phyloP scores from a whole-genome alignment of 768 basidiomycete species.

The Leccinum longicurvipes region DNA sequence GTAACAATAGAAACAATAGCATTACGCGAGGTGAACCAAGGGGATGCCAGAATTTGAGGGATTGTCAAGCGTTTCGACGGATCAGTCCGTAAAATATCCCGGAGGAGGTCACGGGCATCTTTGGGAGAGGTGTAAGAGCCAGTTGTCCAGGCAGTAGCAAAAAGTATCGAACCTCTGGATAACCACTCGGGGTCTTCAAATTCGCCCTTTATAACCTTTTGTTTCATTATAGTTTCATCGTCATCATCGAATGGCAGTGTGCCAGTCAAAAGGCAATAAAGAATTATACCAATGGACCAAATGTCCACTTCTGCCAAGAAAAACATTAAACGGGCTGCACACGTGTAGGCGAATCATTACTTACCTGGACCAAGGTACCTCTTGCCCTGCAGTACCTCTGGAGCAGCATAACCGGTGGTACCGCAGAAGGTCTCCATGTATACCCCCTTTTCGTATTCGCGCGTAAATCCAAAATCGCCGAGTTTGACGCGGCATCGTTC shows the following conservation, averaged over 20 bases:
- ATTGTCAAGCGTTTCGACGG: slow-evolving; percentile 73
- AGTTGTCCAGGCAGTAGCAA: neutral
- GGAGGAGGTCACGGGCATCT: slow-evolving; percentile 88
- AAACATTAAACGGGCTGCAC: slow-evolving; percentile 8
- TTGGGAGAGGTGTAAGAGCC: slow-evolving; percentile 10
- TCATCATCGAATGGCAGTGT: slow-evolving; percentile 91
- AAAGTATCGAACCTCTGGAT: slow-evolving; percentile 60
- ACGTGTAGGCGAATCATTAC: slow-evolving; percentile 22
- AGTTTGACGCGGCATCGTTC: slow-evolving; percentile 90
- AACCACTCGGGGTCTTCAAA: slow-evolving; percentile 95
- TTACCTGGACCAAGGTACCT: slow-evolving; percentile 88
- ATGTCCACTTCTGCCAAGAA: slow-evolving; percentile 76
- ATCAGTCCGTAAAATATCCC: slow-evolving; percentile 73
- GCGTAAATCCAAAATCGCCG: slow-evolving; percentile 92
- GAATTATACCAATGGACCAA: slow-evolving; percentile 92
- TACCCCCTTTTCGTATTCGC: slow-evolving; percentile 77
- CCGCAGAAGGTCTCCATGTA: slow-evolving; percentile 94
- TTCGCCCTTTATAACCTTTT: slow-evolving; percentile 77
- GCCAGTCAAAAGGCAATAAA: slow-evolving; percentile 87
- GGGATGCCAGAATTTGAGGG: slow-evolving; percentile 77
- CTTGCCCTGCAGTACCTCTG: slow-evolving; percentile 85
- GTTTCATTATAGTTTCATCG: slow-evolving; percentile 78
- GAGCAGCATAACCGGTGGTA: slow-evolving; percentile 90
- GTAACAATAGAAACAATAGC: slow-evolving; percentile 1
- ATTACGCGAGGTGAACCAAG: slow-evolving; percentile 68